Conservation (phyloP, 306 rosid species). For the Biancaea sappan region DNA sequence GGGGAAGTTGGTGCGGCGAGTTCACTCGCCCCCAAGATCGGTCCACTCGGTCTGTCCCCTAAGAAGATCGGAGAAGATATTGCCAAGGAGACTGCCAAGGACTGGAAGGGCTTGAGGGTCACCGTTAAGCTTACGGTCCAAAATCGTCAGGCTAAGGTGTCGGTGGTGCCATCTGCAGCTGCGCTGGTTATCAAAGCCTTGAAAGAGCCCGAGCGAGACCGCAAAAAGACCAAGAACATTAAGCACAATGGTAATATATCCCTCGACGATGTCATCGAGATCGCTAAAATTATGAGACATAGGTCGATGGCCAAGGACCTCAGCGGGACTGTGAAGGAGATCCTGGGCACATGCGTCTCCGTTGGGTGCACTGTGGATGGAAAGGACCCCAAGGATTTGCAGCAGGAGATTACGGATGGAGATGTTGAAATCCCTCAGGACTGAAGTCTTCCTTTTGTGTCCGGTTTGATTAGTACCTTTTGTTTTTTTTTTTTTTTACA, state of each 20-base stretch:
- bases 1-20: constrained; percentile 91
- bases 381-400: constrained; percentile 75
- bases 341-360: constrained; percentile 76
- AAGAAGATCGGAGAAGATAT: constrained; percentile 91
- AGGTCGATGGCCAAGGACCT: constrained; percentile 87
- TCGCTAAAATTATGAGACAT: constrained; percentile 67
- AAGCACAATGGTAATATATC: constrained; percentile 77
- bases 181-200: constrained; percentile 82
- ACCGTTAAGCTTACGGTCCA: constrained; percentile 86
- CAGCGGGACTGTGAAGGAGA: constrained; percentile 67
- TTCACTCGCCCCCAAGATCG: constrained; percentile 89
- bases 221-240: constrained; percentile 76
- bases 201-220: constrained; percentile 81
- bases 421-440: constrained; percentile 75
- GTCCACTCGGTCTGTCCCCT: constrained; percentile 85
- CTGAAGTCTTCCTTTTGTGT: constrained; percentile 35
- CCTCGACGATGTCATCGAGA: constrained; percentile 81
- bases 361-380: constrained; percentile 87
- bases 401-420: constrained; percentile 69
- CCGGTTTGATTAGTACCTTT: neutral
- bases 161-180: constrained; percentile 84
- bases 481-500: constrained; percentile 10
- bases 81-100: constrained; percentile 84
- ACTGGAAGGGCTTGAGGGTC: constrained; percentile 84
- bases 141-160: constrained; percentile 81